A percentile compares a stretch with the other conserved stretches of the same genome.
phyloP scores from a whole-genome alignment of 306 rosid species.

The Ammopiptanthus mongolicus region DNA sequence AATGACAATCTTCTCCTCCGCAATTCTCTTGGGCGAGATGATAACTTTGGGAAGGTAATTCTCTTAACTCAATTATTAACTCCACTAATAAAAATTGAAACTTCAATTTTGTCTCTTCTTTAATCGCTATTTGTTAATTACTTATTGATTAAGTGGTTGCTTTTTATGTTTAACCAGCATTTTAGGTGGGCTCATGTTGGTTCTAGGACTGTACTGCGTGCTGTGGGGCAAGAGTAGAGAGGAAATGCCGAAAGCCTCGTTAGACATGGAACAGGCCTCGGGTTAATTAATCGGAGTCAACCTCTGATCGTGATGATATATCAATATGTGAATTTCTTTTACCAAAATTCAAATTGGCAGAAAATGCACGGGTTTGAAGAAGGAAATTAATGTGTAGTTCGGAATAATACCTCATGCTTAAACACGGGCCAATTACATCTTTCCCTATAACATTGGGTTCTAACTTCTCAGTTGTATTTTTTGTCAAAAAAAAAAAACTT shows the following conservation, averaged over 20 bases:
- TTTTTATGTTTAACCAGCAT: constrained; percentile 36
- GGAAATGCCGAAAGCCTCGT: constrained; percentile 7
- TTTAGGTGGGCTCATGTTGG: constrained; percentile 56
- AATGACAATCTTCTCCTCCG: constrained; percentile 57
- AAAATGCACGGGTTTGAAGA: neutral
- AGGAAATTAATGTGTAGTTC: neutral
- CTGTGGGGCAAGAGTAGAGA: constrained; percentile 82
- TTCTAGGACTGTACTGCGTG: constrained; percentile 63
- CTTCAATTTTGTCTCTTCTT: neutral
- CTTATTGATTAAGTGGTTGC: neutral
- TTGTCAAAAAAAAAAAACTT: too few species aligned
- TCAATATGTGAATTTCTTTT: neutral
- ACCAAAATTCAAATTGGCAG: neutral
- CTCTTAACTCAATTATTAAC: neutral
- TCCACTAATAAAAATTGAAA: neutral
- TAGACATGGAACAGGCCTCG: constrained; percentile 27
- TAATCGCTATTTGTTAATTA: neutral
- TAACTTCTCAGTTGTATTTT: too few species aligned
- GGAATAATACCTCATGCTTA: neutral
- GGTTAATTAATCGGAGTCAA: neutral
- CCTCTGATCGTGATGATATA: neutral
- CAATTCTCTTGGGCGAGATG: constrained; percentile 55
- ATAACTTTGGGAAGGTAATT: constrained; percentile 70
- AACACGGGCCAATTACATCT: too few species aligned
- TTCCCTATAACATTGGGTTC: too few species aligned